Conservation (phyloP, 2,329 filamentous ascomycete genomes). For the Stachybotrys chlorohalonatus region DNA sequence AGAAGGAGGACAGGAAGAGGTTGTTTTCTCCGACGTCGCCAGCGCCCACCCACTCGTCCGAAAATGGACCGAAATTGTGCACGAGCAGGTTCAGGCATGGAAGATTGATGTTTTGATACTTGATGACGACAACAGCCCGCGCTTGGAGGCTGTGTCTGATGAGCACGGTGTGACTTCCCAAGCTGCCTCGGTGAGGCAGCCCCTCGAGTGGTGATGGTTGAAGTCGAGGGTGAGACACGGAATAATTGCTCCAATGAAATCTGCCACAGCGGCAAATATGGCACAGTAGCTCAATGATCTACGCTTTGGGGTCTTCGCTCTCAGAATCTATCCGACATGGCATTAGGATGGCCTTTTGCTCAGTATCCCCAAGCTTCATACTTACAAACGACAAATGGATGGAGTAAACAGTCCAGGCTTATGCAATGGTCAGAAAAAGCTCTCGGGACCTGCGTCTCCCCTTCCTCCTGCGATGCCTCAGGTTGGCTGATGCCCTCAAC, state of each 20-base stretch:
- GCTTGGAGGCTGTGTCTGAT: constrained; percentile 15
- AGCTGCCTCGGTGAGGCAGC: constrained; percentile 17
- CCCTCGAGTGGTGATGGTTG: constrained; percentile 27
- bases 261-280: neutral
- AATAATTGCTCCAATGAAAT: neutral
- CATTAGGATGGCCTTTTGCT: no score
- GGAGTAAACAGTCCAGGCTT: no score
- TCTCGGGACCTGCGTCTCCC: neutral
- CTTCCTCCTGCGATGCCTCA: no score
- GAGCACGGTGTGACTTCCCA: constrained; percentile 15
- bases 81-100: constrained; percentile 22
- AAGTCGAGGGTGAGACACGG: neutral
- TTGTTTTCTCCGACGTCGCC: constrained; percentile 54
- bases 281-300: no score
- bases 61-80: constrained; percentile 44
- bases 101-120: constrained; percentile 22
- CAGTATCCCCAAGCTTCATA: no score
- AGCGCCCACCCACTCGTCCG: constrained; percentile 56
- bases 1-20: constrained; percentile 25
- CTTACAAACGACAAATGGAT: no score
- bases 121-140: constrained; percentile 20
- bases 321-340: no score
- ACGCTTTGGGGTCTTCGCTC: no score
- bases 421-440: neutral
- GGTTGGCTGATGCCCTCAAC: no score